Evolutionary conservation across 495 filamentous ascomycete species (phyloP), one percentile per base, ranked within the genome.

Genomic region (Chaetomium cochliodes): DNA sequence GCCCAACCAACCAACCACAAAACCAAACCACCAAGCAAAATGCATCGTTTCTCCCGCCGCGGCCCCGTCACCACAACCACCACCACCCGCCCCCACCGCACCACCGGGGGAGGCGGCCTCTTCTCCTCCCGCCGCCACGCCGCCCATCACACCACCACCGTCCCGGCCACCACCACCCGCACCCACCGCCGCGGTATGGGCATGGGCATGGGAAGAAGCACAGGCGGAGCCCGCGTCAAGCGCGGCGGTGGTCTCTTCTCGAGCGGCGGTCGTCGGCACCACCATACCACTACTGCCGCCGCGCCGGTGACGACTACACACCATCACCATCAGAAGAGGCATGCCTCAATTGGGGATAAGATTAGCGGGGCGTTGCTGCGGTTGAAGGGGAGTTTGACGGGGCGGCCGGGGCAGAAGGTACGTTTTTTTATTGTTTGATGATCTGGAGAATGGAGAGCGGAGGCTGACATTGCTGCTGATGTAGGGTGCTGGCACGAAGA

Each of bases 401-500:
- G 79, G 22, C 77, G 86, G 11, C 85, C 88, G 1, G 88, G 85
- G 7, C 70, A 86, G 58, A 90, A 88, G 83, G 85, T 85, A 78
- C 47, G 74, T 41, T 44, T 47, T 8, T 9, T n/a, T n/a, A n/a
- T n/a, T n/a, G n/a, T 68, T 6, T 30, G 28, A 30, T 28, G 15
- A 58, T n/a, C n/a, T n/a, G 52, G 25, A 57, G 65, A 22, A 33
- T 8, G 46, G 3, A 26, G 47, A 44, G 18, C 28, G n/a, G 12
- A 20, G 20, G 22, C 47, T 44, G 2, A 47, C 15, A 57, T 11
- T 15, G 30, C 3, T 57, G 42, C 50, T 42, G 33, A 25, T 30
- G 2, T 33, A 90, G 86, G 88, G 87, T 73, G 88, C 88, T 57
- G 88, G 88, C 13, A 89, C 88, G 26, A 79, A 87, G 41, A 76